Base-by-base conservation (phyloP, 495 filamentous ascomycete species). In the Tuber borchii region DNA sequence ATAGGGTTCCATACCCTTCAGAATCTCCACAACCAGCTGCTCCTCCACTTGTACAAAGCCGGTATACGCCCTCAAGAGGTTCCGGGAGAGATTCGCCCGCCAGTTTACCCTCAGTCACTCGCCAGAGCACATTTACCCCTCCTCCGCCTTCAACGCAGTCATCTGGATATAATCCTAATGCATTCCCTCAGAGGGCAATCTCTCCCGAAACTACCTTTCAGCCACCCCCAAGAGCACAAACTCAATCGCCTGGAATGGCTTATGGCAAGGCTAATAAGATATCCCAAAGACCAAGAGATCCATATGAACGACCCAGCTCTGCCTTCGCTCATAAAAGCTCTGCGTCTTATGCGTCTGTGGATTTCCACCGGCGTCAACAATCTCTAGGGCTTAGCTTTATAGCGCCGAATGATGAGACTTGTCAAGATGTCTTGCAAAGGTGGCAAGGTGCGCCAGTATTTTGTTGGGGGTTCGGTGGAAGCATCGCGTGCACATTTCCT, bases 401-500 rank as follows among this genome's bases (percentile, higher is more conserved):
- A 65, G 75, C 86, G 9, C 96, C 95, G 17, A 90, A 87, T 10
- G 93, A 97, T 84, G 93, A 92, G n/a, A 89, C 91, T 37, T 89
- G 93, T 75, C 82, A 87, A 16, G 95, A 99, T 84, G 88, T 89
- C 22, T 85, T 98, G 6, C 87, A 93, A 78, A 88, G 96, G 78
- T 99, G 95, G 95, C 92, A 91, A 84, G 95, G 95, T 12, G 87
- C 88, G 22, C 96, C 95, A 0, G 88, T 97, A 12, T 89, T 98
- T 80, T 88, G 88, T 6, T 98, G 97, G 89, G 94, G 93, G 0
- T 90, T 97, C 73, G 95, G 93, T 69, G 96, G 96, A 16, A 88
- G 88, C 5, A 84, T 97, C 39, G 88, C 94, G 43, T 92, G 93
- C 8, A 93, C 90, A 79, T 97, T 98, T 80, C 96, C 96, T 0